These are phyloP conservation scores for Monosporozyma aerobia DNA, from an alignment of 805 yeast genomes.

Conservation along the genomic window DNA sequence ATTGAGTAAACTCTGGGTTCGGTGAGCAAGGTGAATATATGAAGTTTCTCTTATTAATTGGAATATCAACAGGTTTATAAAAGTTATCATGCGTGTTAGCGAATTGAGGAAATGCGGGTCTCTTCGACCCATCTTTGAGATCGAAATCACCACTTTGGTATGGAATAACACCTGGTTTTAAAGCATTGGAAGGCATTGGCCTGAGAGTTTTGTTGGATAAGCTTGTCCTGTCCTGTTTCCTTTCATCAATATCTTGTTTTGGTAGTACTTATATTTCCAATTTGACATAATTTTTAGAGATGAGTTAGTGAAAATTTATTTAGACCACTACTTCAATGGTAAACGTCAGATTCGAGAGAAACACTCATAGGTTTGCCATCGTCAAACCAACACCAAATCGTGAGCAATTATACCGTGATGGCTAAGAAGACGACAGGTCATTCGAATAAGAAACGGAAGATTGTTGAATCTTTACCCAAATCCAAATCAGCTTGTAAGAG, in stretches of 20 bases:
- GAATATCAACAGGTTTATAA: slow-evolving; percentile 55
- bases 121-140: not conserved
- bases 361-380: not conserved
- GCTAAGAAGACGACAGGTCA: not conserved
- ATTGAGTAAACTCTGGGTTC: slow-evolving; percentile 45
- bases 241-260: not conserved
- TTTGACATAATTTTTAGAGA: not conserved
- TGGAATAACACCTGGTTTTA: slow-evolving; percentile 25
- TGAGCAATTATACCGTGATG: not conserved
- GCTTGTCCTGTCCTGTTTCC: too few species aligned
- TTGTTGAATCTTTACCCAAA: slow-evolving; percentile 35
- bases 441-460: not conserved
- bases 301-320: not conserved
- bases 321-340: not conserved
- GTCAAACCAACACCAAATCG: not conserved
- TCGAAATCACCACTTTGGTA: slow-evolving; percentile 23
- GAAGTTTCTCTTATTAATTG: slow-evolving; percentile 71
- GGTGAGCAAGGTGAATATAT: slow-evolving; percentile 75
- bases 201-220: too few species aligned
- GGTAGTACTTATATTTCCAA: not conserved
- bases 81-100: slow-evolving; percentile 14
- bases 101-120: slow-evolving; percentile 20
- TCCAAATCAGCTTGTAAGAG: slow-evolving; percentile 80
- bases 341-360: not conserved
- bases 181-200: not conserved